A percentile compares a stretch with the other conserved stretches of the same genome.
Conservation (phyloP, 2,329 filamentous ascomycete genomes). For the Talaromyces funiculosus region DNA sequence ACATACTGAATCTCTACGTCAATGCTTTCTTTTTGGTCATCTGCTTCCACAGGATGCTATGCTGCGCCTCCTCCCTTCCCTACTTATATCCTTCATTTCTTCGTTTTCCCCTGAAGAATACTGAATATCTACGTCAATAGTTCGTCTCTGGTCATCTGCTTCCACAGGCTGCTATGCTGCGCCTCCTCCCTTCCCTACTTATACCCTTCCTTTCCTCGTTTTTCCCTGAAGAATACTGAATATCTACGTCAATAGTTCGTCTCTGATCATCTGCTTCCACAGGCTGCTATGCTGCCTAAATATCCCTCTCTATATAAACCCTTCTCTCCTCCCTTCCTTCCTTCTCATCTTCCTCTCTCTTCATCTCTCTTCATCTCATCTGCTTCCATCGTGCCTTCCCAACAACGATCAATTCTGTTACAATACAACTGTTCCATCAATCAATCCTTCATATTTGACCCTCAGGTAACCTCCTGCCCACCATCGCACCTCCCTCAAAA, state of each 20-base stretch:
- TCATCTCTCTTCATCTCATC: slow-evolving; percentile 1
- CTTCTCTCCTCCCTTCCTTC: neutral
- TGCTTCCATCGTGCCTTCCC: slow-evolving; percentile 6
- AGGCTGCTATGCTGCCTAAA: no score
- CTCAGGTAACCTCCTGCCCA: neutral
- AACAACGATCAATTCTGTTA: neutral
- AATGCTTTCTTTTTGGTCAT: neutral
- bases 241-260: no score
- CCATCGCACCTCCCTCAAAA: neutral
- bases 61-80: neutral
- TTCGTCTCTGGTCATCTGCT: no score
- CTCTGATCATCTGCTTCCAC: no score
- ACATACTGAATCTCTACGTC: neutral
- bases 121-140: no score
- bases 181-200: no score
- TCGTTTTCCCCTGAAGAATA: slow-evolving; percentile 1
- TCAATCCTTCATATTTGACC: neutral
- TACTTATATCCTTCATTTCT: neutral
- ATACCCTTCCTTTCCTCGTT: no score
- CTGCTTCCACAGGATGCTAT: no score
- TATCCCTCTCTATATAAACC: neutral
- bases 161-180: no score
- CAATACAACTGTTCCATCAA: neutral
- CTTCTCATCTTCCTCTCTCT: neutral
- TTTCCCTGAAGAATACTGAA: no score